phyloP scores from a whole-genome alignment of 345 rosid species.

The Gossypium turneri region DNA sequence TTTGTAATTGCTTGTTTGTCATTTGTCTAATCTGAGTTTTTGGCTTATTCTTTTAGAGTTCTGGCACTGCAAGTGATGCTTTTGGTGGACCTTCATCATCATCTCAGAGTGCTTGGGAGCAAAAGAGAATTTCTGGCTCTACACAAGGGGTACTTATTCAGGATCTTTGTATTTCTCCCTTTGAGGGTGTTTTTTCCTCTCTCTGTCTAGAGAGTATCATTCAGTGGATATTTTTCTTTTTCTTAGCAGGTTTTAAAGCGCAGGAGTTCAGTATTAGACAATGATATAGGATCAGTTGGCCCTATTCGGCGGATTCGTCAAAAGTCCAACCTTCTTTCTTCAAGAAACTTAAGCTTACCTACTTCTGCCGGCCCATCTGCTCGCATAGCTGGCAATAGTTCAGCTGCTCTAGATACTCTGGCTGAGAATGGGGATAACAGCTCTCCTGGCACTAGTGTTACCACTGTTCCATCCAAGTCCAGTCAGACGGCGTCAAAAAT shows the following conservation, averaged over 20 bases:
- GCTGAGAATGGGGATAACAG: conserved; percentile 37
- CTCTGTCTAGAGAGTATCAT: not conserved
- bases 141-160: conserved; percentile 41
- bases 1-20: conserved; percentile 1
- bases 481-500: conserved; percentile 78
- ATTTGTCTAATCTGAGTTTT: not conserved
- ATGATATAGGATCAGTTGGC: conserved; percentile 71
- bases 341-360: conserved; percentile 39
- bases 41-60: conserved; percentile 36
- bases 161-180: not conserved
- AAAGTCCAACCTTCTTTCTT: conserved; percentile 59
- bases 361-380: conserved; percentile 30
- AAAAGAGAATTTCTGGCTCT: conserved; percentile 49
- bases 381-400: conserved; percentile 26
- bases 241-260: conserved; percentile 63
- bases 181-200: not conserved
- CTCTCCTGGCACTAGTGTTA: conserved; percentile 37
- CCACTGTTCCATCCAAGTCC: conserved; percentile 69
- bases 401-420: conserved; percentile 30
- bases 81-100: conserved; percentile 38
- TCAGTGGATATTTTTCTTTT: conserved; percentile 12
- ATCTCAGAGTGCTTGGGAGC: conserved; percentile 43
- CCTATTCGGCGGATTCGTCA: conserved; percentile 90
- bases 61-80: conserved; percentile 25
- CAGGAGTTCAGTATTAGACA: conserved; percentile 69